Conservation (phyloP, 345 rosid species). For the Alliaria petiolata region DNA sequence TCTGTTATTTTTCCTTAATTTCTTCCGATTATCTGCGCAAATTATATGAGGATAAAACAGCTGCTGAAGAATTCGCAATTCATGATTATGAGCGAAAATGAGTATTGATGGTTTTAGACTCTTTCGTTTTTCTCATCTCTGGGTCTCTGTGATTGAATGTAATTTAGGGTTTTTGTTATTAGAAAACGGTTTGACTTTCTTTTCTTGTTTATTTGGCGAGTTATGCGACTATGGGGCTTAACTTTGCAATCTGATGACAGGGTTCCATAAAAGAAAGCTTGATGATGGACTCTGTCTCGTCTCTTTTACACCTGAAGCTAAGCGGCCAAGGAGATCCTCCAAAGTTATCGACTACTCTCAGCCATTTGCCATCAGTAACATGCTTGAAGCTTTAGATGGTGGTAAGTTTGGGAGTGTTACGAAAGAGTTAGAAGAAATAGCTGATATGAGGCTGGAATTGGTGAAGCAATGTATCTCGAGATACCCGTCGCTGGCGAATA, state of each 20-base stretch:
- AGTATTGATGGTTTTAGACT: neutral
- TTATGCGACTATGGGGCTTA: neutral
- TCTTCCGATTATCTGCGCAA: too few species aligned
- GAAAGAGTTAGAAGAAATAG: conserved; percentile 53
- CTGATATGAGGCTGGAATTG: conserved; percentile 32
- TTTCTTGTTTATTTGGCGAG: neutral
- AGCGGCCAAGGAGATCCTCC: conserved; percentile 26
- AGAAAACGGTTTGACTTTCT: neutral
- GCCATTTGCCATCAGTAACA: conserved; percentile 46
- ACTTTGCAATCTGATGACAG: conserved; percentile 31
- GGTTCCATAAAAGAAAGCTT: conserved; percentile 40
- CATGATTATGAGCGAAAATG: neutral
- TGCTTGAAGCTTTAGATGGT: conserved; percentile 42
- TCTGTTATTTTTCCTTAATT: too few species aligned
- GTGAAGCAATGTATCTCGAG: conserved; percentile 24
- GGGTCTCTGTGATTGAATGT: neutral
- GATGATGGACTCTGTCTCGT: conserved; percentile 11
- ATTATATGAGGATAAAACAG: too few species aligned
- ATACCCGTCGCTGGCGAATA: conserved; percentile 29
- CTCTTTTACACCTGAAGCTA: conserved; percentile 9
- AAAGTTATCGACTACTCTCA: conserved; percentile 36
- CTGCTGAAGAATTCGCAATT: too few species aligned
- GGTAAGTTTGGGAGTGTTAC: conserved; percentile 72
- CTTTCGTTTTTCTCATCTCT: neutral
- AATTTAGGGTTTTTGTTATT: neutral